Conservation (phyloP, 768 basidiomycete genomes). For the Pleurotus ostreatus region DNA sequence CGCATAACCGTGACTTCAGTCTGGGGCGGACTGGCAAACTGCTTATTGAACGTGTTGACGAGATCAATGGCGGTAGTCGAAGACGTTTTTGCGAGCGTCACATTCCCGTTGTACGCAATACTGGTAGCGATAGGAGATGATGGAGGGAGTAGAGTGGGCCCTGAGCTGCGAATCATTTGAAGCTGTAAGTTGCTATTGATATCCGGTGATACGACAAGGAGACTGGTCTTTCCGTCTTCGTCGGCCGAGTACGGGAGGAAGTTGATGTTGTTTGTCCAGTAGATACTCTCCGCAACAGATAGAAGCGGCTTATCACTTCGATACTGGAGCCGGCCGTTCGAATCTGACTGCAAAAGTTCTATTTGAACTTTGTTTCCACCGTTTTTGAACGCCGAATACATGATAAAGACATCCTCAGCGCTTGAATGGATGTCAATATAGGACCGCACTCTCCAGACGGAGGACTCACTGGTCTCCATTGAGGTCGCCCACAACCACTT, state of each 20-base stretch:
- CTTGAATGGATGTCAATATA: neutral
- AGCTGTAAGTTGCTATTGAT: neutral
- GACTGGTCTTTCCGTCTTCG: conserved; percentile 6
- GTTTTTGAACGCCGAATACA: conserved; percentile 1
- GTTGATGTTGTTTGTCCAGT: neutral
- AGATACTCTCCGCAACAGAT: conserved; percentile 3
- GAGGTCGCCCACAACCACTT: neutral
- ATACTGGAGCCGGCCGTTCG: neutral
- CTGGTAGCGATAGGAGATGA: neutral
- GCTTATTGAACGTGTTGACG: conserved; percentile 3
- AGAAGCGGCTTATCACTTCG: conserved; percentile 2
- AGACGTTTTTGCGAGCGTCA: neutral
- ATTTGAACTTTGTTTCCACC: conserved; percentile 2
- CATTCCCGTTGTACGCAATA: conserved; percentile 4
- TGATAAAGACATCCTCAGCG: conserved; percentile 2
- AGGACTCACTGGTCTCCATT: conserved; percentile 1
- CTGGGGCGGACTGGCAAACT: neutral
- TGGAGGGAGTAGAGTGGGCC: conserved; percentile 2
- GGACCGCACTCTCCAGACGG: too few species aligned
- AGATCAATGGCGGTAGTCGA: conserved; percentile 3
- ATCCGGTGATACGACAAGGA: neutral
- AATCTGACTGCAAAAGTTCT: conserved; percentile 3
- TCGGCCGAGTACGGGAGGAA: conserved; percentile 5
- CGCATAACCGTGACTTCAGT: conserved; percentile 4
- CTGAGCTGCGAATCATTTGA: conserved; percentile 6